A percentile compares a stretch with the other conserved stretches of the same genome.
These are phyloP conservation scores for Daldinia sp. DNA, from an alignment of 2,329 filamentous ascomycete genomes.

Conservation along the genomic window DNA sequence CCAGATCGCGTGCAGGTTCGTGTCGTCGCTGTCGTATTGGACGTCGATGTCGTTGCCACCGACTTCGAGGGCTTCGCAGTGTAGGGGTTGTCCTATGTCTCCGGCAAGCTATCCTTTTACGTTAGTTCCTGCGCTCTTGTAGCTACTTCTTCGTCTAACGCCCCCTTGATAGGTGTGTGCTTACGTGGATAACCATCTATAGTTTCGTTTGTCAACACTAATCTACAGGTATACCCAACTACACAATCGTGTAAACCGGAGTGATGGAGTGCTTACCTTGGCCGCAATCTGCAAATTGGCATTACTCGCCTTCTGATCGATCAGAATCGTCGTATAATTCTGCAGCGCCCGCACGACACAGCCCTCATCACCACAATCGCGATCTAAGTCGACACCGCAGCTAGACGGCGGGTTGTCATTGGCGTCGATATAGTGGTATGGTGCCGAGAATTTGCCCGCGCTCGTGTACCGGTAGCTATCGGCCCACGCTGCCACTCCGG, in stretches of 20 bases:
- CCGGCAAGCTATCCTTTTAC: slow-evolving; percentile 57
- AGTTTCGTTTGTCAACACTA: slow-evolving; percentile 4
- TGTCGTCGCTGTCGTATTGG: slow-evolving; percentile 57
- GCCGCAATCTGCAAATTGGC: slow-evolving; percentile 49
- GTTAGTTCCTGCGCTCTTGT: slow-evolving; percentile 11
- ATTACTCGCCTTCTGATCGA: slow-evolving; percentile 40
- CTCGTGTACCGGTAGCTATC: slow-evolving; percentile 58
- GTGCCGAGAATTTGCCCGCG: slow-evolving; percentile 55
- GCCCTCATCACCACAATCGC: slow-evolving; percentile 69
- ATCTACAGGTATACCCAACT: not conserved
- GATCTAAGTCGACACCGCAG: slow-evolving; percentile 65
- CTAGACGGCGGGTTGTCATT: slow-evolving; percentile 66
- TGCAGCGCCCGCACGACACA: slow-evolving; percentile 66
- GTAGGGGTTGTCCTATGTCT: slow-evolving; percentile 64
- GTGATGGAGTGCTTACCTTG: slow-evolving; percentile 43
- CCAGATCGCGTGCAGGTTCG: slow-evolving; percentile 70
- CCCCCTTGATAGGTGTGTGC: slow-evolving; percentile 19
- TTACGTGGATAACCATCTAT: slow-evolving; percentile 47
- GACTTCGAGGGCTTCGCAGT: slow-evolving; percentile 59
- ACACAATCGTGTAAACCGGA: not conserved
- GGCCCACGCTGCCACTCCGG: slow-evolving; percentile 59
- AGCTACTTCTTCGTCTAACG: not conserved
- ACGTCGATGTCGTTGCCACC: slow-evolving; percentile 68
- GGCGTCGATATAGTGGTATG: slow-evolving; percentile 66
- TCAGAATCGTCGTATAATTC: slow-evolving; percentile 48